Percentiles rank a stretch among this genome's conserved stretches.
These are phyloP conservation scores for Pseudopyrenochaeta lycopersici DNA, from an alignment of 2,329 filamentous ascomycete species.

Conservation along the genomic window DNA sequence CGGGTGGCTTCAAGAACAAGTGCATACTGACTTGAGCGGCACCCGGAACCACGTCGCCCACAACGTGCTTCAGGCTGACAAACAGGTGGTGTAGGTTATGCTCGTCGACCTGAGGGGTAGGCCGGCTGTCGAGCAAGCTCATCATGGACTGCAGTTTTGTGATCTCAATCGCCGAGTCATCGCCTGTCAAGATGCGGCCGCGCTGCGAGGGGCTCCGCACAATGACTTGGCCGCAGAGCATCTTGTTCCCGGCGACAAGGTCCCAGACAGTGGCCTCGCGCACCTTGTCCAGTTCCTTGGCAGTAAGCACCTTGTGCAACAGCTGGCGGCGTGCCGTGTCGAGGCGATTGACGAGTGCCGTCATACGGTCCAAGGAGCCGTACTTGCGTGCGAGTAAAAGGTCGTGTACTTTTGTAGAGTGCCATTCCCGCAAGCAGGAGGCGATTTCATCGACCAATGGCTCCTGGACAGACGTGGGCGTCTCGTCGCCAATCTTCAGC, in stretches of 20 bases:
- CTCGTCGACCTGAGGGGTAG: conserved; percentile 71
- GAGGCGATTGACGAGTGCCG: conserved; percentile 80
- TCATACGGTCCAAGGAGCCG: conserved; percentile 79
- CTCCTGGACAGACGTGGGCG: conserved; percentile 85
- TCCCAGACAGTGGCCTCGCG: conserved; percentile 96
- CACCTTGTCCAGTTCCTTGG: conserved; percentile 79
- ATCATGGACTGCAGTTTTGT: conserved; percentile 93
- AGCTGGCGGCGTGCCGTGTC: conserved; percentile 89
- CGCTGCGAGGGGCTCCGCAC: conserved; percentile 86
- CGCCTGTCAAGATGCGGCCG: conserved; percentile 86
- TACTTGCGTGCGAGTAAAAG: conserved; percentile 86
- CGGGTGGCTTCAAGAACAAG: conserved; percentile 75
- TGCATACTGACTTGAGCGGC: conserved; percentile 77
- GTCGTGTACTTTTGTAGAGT: conserved; percentile 95
- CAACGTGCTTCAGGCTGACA: conserved; percentile 83
- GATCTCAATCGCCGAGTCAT: conserved; percentile 92
- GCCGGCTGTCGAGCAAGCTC: conserved; percentile 89
- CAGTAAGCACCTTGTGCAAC: conserved; percentile 91
- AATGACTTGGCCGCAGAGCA: conserved; percentile 92
- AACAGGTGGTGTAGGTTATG: conserved; percentile 82
- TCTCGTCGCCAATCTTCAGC: conserved; percentile 97
- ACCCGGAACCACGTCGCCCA: conserved; percentile 77
- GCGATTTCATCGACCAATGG: conserved; percentile 97
- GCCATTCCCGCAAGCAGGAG: conserved; percentile 96
- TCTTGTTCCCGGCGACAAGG: conserved; percentile 90